Evolutionary conservation across 2,329 filamentous ascomycete genomes (phyloP), one percentile per base, ranked within the genome.

Genomic region (Aureobasidium mangrovei): DNA sequence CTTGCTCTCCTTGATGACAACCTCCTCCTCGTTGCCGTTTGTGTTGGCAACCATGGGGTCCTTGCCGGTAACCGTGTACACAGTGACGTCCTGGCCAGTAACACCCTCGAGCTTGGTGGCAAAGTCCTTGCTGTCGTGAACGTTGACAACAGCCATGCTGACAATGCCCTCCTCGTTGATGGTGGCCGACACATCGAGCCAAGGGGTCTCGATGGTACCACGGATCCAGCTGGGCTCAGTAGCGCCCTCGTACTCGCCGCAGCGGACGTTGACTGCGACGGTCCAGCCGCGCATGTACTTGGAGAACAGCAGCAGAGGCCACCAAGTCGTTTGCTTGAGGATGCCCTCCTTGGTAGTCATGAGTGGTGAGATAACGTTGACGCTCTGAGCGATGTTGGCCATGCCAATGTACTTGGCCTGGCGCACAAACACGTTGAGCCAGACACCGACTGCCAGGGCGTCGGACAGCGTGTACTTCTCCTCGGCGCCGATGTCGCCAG

Each of bases 281-380:
- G 83, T 84, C 64, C 78, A 78, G 2, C 88, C 88, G 33, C 84
- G 81, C 86, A 91, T 91, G 67, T 81, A 85, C 62, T 76, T 77
- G 61, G 77, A 78, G 69, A 86, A 88, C 29, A 90, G 74, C 55
- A 83, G 74, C 45, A 88, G 72, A 4, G 85, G 83, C 82, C 83
- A 89, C 82, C 84, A 90, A 3, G 81, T 88, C 0, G 85, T 81
- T 71, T 90, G 86, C 71, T 83, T 84, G 46, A 82, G 67, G 44
- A 89, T 69, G 0, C 85, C 84, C 0, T 75, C 69, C 52, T 75
- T 72, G 2, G 74, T 83, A 1, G 86, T 90, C 83, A 89, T 87
- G 8, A 90, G 74, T 1, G 86, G 86, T 1, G 80, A 82, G 62
- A 90, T 88, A 56, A 90, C 86, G 65, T 91, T 90, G 59, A 90